Percentiles rank a stretch among this genome's conserved stretches.
Conservation (phyloP, 139 green algal species). For the Chlamydomonas sphaeroides region DNA sequence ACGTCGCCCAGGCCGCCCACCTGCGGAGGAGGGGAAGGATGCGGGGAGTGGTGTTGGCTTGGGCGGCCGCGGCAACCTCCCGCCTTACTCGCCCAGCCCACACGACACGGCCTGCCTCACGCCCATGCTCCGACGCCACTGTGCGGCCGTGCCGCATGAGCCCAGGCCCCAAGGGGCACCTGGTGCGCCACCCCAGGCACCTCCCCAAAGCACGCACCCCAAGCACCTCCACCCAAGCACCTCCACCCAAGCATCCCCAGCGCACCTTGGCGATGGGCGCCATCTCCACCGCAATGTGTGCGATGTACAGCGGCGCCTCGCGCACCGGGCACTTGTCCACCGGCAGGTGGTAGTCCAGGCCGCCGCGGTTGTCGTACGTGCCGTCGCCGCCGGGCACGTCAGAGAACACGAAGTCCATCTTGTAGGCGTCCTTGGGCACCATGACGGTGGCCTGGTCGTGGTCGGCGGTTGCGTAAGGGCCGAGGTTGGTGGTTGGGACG, state of each 20-base stretch:
- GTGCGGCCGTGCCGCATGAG: too few species aligned
- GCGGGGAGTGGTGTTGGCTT: too few species aligned
- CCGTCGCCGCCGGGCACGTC: conserved; percentile 75
- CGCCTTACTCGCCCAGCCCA: too few species aligned
- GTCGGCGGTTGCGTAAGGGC: too few species aligned
- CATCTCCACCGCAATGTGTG: conserved; percentile 98
- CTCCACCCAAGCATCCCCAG: too few species aligned
- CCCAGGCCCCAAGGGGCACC: too few species aligned
- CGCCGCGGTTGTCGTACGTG: conserved; percentile 92
- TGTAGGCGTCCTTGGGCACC: conserved; percentile 88
- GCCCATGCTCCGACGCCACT: too few species aligned
- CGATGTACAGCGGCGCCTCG: conserved; percentile 76
- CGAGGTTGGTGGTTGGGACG: too few species aligned
- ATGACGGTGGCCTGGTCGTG: conserved; percentile 57
- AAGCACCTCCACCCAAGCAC: not conserved
- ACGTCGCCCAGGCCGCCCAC: conserved; percentile 94
- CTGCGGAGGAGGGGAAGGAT: not conserved
- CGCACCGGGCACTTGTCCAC: conserved; percentile 66
- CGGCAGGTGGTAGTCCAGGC: conserved; percentile 96
- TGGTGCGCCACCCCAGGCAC: too few species aligned
- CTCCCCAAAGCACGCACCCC: not conserved
- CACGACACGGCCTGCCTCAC: too few species aligned
- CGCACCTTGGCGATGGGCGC: conserved; percentile 96
- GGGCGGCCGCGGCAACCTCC: too few species aligned
- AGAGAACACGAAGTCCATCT: conserved; percentile 94